Base-by-base conservation (phyloP, 2,329 filamentous ascomycete species). In the Akanthomyces lecanii region DNA sequence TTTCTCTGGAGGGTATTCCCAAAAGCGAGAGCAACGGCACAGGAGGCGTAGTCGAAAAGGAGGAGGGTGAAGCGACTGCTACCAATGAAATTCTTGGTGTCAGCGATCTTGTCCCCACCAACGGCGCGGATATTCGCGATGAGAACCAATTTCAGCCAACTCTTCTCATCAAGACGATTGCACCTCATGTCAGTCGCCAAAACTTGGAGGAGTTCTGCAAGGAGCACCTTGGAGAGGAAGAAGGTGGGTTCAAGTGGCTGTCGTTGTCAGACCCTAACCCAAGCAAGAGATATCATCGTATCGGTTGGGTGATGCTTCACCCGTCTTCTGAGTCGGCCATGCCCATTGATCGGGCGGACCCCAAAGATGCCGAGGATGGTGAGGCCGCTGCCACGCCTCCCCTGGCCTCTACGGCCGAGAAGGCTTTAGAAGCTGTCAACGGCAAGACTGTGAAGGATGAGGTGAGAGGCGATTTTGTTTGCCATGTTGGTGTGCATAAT, bases 271-370 rank as follows among this genome's bases (percentile, higher is more conserved):
- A 99, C 70, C 95, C 95, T 0, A 99, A 99, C 72, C 95, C 95
- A 1, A 89, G 92, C 71, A 99, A 99, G 78, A 90, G 96, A 66
- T 99, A 93, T 71, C 95, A 99, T 73, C 89, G 95, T 25, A 98
- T 99, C 75, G 95, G 95, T 25, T 99, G 96, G 94, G 96, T 99
- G 65, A 95, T 98, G 84, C 83, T 99, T 11, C 90, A 98, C 71
- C 89, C 92, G 18, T 86, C 86, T 16, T 82, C 89, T 0, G 91
- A 96, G 62, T 81, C 83, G 25, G 77, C 82, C 6, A 80, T 84
- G 53, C 82, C 87, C 14, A 79, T 88, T 64, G 91, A 96, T 68
- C 83, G 88, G 65, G 82, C 85, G n/a, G 90, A 95, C 68, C 84
- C 85, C 14, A 87, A 89, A 67, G 89, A 92, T 55, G 88, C 89